A percentile compares a stretch with the other conserved stretches of the same genome.
Evolutionary conservation across 169 alveolate species (phyloP).

Genomic region (Amoebophrya sp.): DNA sequence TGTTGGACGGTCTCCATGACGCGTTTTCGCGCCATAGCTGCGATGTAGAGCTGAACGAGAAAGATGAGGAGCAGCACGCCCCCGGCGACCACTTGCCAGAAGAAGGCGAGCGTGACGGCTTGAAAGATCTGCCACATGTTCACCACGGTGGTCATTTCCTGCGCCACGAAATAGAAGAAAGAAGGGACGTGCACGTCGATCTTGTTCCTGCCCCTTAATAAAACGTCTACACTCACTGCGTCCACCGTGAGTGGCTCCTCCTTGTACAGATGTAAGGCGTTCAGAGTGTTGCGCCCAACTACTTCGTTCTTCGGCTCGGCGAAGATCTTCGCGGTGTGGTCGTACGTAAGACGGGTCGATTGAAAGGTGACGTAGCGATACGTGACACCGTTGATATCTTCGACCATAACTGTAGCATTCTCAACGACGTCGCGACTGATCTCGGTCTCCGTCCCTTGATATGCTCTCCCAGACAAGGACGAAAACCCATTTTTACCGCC

Average conservation of each 20-base stretch:
- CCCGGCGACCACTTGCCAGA: slow-evolving; percentile 17
- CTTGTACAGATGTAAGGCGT: slow-evolving; percentile 22
- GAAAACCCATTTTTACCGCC: too few relatives aligned
- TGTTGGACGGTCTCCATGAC: not conserved
- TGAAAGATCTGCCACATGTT: not conserved
- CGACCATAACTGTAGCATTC: not conserved
- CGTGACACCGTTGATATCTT: slow-evolving; percentile 3
- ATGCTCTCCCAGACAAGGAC: too few relatives aligned
- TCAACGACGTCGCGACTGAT: not conserved
- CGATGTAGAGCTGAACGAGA: not conserved
- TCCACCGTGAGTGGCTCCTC: not conserved
- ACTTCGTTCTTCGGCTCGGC: not conserved
- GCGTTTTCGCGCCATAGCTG: slow-evolving; percentile 6
- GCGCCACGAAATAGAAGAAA: not conserved
- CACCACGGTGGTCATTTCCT: not conserved
- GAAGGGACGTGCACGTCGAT: not conserved
- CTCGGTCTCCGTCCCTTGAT: not conserved
- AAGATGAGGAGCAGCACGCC: not conserved
- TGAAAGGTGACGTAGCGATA: not conserved
- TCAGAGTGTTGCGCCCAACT: not conserved
- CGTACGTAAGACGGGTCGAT: not conserved
- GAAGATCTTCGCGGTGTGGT: slow-evolving; percentile 24
- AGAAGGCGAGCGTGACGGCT: slow-evolving; percentile 7
- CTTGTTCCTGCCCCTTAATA: not conserved
- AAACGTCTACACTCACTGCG: not conserved